Evolutionary conservation across 495 filamentous ascomycete species (phyloP), one percentile per base, ranked within the genome.

Genomic region (Annulohypoxylon bovei): DNA sequence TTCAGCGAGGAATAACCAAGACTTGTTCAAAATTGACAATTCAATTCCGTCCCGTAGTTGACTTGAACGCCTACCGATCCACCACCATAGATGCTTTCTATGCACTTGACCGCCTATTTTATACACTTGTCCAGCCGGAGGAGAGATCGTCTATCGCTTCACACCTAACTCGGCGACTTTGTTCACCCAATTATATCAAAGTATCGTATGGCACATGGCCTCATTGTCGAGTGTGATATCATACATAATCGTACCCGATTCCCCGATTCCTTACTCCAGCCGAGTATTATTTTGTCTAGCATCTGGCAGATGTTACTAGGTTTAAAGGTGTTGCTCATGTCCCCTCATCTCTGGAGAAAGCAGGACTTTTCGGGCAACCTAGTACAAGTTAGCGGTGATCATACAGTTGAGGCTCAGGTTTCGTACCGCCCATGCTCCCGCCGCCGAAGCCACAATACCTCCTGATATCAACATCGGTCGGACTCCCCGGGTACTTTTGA

Each of bases 391-490:
- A 60, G 75, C 18, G 54, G 20, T 62, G 33, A 53, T 39, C 33
- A 27, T 28, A n/a, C 28, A 4, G 53, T 9, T 35, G 16, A 54
- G 6, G 40, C 32, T 30, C 12, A 11, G 25, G 46, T 64, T 88
- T 55, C 91, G 74, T 89, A 98, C 93, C 72, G 92, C 88, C 95
- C 95, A 99, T 55, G 80, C 86, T 61, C 93, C 95, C 32, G 95
- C 95, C 60, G 93, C 86, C 14, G 88, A 84, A 40, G 90, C 95
- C 64, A 98, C 93, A 54, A 99, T 88, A 67, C 90, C 90, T 35
- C 93, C 91, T 28, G 92, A 96, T 74, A 97, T 95, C 85, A 93
- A 82, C 94, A 98, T 97, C 23, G 93, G 93, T 83, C 90, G 88
- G 28, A 94, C 35, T 9, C 95, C 95, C 74, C 91, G 88, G 14